Evolutionary conservation across 371 early-diverging fungal genomes (phyloP), one percentile per base, ranked within the genome.

Genomic region (Saksenaea vasiformis): DNA sequence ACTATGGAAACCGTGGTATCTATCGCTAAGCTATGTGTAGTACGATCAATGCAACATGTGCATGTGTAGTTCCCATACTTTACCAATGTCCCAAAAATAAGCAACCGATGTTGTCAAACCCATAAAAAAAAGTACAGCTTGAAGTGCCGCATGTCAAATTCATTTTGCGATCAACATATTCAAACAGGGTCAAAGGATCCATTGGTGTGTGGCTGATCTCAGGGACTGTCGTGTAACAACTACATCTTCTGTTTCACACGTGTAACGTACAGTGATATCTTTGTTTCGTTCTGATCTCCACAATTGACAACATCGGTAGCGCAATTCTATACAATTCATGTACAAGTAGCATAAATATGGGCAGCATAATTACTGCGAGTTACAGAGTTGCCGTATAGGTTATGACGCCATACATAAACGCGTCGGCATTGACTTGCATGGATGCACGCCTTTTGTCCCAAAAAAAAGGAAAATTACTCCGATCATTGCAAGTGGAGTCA

Each of bases 191-290:
- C 22, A 10, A 22, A 22, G 11, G 19, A 47, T 22, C 24, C 10
- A 22, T 22, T 47, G 10, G 22, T 10, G 22, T 47, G 22, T 47
- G 51, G 91, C 94, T 0, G 95, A 95, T 65, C 75, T 95, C 31
- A 97, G 98, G 34, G 97, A 98, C 74, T 93, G 94, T 72, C 94
- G 94, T 1, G 77, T 96, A 53, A 80, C 88, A 51, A 78, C 96
- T 5, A 89, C 96, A n/a, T 57, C 90, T 47, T 22, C 22, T 7
- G 51, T 47, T 22, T 7, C 51, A 47, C 51, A 47, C 5, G 51
- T 47, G 24, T 47, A n/a, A 47, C 51, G 22, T 47, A 17, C 9
- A 47, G 22, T 22, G 22, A 47, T 47, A 2, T 7, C 31, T 31
- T 31, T 31, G 31, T 31, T 31, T 31, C 7, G 7, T 7, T 31